Base-by-base conservation (phyloP, 163 green algal genomes). In the Volvox carteri region DNA sequence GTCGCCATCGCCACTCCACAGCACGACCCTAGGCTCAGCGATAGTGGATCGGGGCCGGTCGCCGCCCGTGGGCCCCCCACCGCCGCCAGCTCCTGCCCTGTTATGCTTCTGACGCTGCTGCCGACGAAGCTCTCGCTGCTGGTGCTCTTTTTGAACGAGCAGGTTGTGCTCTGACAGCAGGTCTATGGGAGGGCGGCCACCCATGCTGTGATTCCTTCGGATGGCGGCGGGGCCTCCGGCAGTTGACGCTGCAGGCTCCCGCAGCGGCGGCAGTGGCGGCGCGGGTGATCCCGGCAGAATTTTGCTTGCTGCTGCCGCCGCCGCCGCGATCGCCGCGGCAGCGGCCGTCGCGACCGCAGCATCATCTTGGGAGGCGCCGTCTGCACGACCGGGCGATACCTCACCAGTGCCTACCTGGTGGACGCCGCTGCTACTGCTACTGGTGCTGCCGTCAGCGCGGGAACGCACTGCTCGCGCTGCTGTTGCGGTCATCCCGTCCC, bases 101-200 rank as follows among this genome's bases (percentile, higher is more conserved):
- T 46, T 44, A 44, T 65, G 58, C 78, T 54, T 42, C 80, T 67
- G 70, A 14, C 39, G 65, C 65, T 87, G 81, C 81, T 79, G 81
- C 46, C 65, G 81, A 37, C 81, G 65, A 44, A 72, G 30, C 81
- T 87, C 65, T 25, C 81, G 33, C 81, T 87, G 81, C 33, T 70
- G 46, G 62, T 87, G 81, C 81, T 87, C 81, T 48, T 35, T 11
- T 21, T 44, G 41, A 19, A 87, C 81, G 25, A 73, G 46, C 81
- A 44, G 23, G 65, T 87, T 87, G 65, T 87, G 81, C 48, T 72
- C 65, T 16, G 81, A 87, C 44, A 87, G 48, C 12, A 87, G 18
- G 62, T 87, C 81, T 19, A 58, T 78, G 37, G 70, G 70, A 35
- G 37, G 16, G 18, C 50, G 75, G 46, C 30, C 75, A 48, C 75